A percentile compares a stretch with the other conserved stretches of the same genome.
These are phyloP conservation scores for Aspergillus tubingensis DNA, from an alignment of 2,329 filamentous ascomycete species.

Conservation along the genomic window DNA sequence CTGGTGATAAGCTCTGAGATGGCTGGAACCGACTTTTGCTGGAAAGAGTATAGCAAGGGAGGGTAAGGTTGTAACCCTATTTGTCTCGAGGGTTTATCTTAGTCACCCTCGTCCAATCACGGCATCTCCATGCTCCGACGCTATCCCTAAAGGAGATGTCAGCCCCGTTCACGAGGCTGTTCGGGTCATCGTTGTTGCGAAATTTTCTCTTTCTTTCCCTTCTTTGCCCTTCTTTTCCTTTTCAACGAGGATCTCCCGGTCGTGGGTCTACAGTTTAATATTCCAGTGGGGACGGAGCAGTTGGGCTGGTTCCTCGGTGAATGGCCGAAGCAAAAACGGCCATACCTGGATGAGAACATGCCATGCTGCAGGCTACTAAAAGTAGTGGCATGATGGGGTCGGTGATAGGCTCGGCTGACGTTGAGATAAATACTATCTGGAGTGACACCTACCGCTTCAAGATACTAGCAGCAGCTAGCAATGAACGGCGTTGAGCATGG, in stretches of 20 bases:
- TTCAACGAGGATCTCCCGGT: background rate
- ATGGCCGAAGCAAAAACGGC: background rate
- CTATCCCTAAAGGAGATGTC: background rate
- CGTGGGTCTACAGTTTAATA: background rate
- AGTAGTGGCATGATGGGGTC: background rate
- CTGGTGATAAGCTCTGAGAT: constrained; percentile 3
- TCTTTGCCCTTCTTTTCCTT: no score
- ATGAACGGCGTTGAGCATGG: background rate
- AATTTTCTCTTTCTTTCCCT: no score
- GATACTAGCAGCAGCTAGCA: background rate
- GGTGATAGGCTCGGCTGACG: background rate
- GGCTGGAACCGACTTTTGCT: background rate
- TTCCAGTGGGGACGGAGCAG: background rate
- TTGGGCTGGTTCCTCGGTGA: background rate
- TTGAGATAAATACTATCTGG: background rate
- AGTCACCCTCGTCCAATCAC: background rate
- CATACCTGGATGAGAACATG: background rate
- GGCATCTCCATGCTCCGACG: background rate
- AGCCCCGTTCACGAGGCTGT: constrained; percentile 1
- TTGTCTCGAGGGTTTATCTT: constrained; percentile 7
- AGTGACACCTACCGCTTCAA: no score
- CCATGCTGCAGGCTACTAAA: background rate
- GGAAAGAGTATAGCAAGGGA: background rate
- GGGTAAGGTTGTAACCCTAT: constrained; percentile 10
- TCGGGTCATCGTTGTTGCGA: constrained; percentile 1